Evolutionary conservation across 2,329 filamentous ascomycete genomes (phyloP).

Genomic region (Fusarium sp.): DNA sequence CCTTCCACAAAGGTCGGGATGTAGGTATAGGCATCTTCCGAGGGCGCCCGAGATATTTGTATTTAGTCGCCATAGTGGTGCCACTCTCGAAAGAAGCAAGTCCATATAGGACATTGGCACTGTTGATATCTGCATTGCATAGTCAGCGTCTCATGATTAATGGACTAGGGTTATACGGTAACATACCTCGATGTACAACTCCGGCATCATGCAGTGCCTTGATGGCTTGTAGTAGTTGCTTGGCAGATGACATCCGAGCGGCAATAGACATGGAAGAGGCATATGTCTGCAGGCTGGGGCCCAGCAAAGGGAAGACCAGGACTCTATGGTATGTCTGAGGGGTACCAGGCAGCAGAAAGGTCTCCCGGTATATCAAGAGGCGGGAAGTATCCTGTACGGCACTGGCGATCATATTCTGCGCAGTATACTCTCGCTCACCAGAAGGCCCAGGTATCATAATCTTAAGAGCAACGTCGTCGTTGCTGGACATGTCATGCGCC

Average conservation of each 20-base stretch:
- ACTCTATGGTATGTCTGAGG: background rate
- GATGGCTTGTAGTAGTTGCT: background rate
- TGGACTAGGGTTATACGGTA: background rate
- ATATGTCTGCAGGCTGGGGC: background rate
- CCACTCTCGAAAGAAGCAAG: too few relatives aligned
- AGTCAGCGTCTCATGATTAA: too few relatives aligned
- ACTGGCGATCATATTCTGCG: background rate
- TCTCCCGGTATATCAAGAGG: background rate
- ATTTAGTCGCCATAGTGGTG: background rate
- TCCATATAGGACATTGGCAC: background rate
- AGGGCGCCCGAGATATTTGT: background rate
- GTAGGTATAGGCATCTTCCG: background rate
- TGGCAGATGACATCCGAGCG: background rate
- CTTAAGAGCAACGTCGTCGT: too few relatives aligned
- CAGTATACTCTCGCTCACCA: background rate
- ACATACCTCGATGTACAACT: background rate
- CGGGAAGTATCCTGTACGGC: background rate
- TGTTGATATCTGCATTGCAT: background rate
- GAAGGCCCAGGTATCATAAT: background rate
- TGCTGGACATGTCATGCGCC: too few relatives aligned
- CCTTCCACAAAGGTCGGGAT: background rate
- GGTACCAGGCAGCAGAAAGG: background rate
- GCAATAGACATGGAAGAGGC: background rate
- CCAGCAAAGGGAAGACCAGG: constrained; percentile 2
- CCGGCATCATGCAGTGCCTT: background rate